Evolutionary conservation across 192 early-diverging fungal species (phyloP).

Genomic region (Gigaspora rosea): DNA sequence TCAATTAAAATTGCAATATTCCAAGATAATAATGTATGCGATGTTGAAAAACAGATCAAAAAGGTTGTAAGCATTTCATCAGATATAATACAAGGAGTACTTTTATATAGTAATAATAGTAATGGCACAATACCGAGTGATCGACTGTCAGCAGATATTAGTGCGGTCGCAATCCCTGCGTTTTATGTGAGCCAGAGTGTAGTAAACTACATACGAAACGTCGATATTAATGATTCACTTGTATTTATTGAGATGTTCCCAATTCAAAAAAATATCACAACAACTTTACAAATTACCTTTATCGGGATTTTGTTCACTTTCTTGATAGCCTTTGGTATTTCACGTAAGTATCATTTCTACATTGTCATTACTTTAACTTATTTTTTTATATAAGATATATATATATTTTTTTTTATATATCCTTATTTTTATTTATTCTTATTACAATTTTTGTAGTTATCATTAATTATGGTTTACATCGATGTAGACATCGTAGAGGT

Average conservation of each 20-base stretch:
- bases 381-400: not conserved
- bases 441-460: not conserved
- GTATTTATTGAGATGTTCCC: not conserved
- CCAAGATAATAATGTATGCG: too few species aligned
- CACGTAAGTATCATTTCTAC: not conserved
- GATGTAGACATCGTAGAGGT: not conserved
- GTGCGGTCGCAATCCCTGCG: too few species aligned
- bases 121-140: too few species aligned
- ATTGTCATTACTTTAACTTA: not conserved
- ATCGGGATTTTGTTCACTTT: not conserved
- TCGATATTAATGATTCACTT: not conserved
- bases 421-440: not conserved
- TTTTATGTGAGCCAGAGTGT: too few species aligned
- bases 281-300: constrained; percentile 8
- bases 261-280: not conserved
- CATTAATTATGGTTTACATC: not conserved
- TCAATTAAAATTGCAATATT: too few species aligned
- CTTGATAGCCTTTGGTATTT: not conserved
- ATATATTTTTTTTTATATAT: not conserved
- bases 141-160: too few species aligned
- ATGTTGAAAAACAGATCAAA: too few species aligned
- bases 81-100: not conserved
- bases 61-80: too few species aligned
- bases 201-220: too few species aligned
- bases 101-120: too few species aligned